phyloP scores from a whole-genome alignment of 2,329 filamentous ascomycete genomes.

The Dactylellina parvicollis region DNA sequence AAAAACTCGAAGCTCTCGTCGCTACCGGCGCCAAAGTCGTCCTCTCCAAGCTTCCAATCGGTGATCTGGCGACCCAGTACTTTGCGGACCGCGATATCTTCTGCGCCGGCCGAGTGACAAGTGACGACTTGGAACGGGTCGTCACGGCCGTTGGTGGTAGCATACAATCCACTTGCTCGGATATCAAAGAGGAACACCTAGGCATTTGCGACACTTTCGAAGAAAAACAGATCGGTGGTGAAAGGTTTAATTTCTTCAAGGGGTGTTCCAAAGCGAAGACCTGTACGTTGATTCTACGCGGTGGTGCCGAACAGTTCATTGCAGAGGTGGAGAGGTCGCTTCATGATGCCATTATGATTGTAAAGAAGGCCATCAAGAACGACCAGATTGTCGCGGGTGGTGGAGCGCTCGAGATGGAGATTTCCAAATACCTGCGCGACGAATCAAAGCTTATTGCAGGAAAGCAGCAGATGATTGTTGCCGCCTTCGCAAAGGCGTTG shows the following conservation, averaged over 20 bases:
- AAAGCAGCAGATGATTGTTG: slow-evolving; percentile 98
- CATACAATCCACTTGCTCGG: slow-evolving; percentile 93
- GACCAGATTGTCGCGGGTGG: slow-evolving; percentile 93
- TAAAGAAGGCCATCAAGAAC: slow-evolving; percentile 97
- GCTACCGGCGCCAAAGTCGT: slow-evolving; percentile 97
- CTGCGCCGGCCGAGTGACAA: slow-evolving; percentile 91
- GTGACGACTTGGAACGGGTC: slow-evolving; percentile 94
- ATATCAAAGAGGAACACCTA: slow-evolving; percentile 87
- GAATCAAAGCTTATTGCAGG: slow-evolving; percentile 91
- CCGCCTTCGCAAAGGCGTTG: slow-evolving; percentile 95
- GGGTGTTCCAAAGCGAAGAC: slow-evolving; percentile 95
- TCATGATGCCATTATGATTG: slow-evolving; percentile 99
- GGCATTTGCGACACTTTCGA: slow-evolving; percentile 91
- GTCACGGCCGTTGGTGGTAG: slow-evolving; percentile 93
- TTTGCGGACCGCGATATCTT: slow-evolving; percentile 98
- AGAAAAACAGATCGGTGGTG: slow-evolving; percentile 94
- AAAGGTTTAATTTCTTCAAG: slow-evolving; percentile 98
- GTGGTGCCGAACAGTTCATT: slow-evolving; percentile 98
- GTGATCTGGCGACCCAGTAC: slow-evolving; percentile 95
- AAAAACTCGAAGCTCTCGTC: slow-evolving; percentile 95
- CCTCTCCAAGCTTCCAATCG: slow-evolving; percentile 94
- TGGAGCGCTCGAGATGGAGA: slow-evolving; percentile 94
- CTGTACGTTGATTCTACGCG: slow-evolving; percentile 92
- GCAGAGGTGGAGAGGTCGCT: slow-evolving; percentile 97
- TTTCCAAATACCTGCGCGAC: slow-evolving; percentile 88